Evolutionary conservation across 1,139 yeast species (phyloP).

Genomic region (Zygosaccharomyces sapae): DNA sequence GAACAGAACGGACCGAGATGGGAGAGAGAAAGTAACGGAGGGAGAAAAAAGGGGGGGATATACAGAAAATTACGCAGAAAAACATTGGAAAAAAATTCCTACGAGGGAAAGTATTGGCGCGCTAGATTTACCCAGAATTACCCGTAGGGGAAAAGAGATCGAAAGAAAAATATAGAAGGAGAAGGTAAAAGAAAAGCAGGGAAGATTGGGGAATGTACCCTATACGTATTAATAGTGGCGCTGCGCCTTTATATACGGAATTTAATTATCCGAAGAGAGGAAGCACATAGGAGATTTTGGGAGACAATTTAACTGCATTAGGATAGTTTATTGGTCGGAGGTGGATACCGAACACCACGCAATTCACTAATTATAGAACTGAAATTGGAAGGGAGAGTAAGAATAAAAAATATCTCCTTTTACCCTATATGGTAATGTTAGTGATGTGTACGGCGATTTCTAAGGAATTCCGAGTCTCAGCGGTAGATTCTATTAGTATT

Average conservation of each 20-base stretch:
- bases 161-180: conserved; percentile 1
- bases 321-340: not conserved
- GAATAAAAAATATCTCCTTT: not conserved
- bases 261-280: conserved; percentile 1
- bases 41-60: not conserved
- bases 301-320: not conserved
- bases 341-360: conserved; percentile 3
- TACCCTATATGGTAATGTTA: conserved; percentile 4
- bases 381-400: not conserved
- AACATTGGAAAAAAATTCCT: not conserved
- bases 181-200: not conserved
- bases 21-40: not conserved
- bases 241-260: not conserved
- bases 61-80: not conserved
- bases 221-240: conserved; percentile 2
- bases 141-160: not conserved
- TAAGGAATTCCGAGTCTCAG: conserved; percentile 1
- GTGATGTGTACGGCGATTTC: conserved; percentile 1
- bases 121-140: not conserved
- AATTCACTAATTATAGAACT: conserved; percentile 4
- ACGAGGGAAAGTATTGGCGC: not conserved
- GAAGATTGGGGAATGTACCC: not conserved
- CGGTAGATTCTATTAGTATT: not conserved
- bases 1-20: not conserved
- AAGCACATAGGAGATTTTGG: conserved; percentile 3